A percentile compares a stretch with the other conserved stretches of the same genome.
Conservation (phyloP, 345 rosid species). For the Melaleuca alternifolia region DNA sequence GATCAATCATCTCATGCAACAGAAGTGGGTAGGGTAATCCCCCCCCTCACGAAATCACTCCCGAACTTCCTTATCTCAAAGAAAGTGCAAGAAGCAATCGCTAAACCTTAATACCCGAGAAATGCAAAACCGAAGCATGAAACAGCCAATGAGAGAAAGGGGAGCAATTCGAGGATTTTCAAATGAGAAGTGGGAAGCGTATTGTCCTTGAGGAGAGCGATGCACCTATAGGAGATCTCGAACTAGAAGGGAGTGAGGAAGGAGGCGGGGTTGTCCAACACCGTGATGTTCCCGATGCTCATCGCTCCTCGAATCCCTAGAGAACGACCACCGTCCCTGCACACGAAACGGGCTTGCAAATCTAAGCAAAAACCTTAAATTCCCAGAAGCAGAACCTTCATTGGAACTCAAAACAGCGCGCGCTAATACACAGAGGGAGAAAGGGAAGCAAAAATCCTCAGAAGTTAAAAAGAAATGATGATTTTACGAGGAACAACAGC, state of each 20-base stretch:
- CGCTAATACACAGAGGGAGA: neutral
- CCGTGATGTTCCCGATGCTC: constrained; percentile 87
- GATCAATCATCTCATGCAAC: neutral
- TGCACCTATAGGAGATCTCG: constrained; percentile 95
- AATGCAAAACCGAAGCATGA: neutral
- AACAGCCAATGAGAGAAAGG: neutral
- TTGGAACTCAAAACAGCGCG: neutral
- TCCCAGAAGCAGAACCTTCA: neutral
- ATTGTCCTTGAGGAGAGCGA: constrained; percentile 95
- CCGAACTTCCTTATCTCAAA: too few relatives aligned
- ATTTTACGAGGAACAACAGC: neutral
- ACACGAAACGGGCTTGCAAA: neutral
- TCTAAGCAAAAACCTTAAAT: neutral
- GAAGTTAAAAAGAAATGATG: neutral
- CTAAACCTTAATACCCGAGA: neutral
- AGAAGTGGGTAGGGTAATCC: neutral
- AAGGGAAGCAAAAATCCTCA: too few relatives aligned
- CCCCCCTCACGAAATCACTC: neutral
- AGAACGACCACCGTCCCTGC: neutral
- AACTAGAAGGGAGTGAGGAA: constrained; percentile 85
- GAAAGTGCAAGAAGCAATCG: too few relatives aligned
- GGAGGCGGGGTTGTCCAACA: constrained; percentile 83
- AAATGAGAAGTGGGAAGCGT: neutral
- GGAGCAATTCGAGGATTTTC: neutral
- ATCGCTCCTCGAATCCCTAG: constrained; percentile 12